Evolutionary conservation across 768 basidiomycete genomes (phyloP), one percentile per base, ranked within the genome.

Genomic region (Hemileccinum impolitum): DNA sequence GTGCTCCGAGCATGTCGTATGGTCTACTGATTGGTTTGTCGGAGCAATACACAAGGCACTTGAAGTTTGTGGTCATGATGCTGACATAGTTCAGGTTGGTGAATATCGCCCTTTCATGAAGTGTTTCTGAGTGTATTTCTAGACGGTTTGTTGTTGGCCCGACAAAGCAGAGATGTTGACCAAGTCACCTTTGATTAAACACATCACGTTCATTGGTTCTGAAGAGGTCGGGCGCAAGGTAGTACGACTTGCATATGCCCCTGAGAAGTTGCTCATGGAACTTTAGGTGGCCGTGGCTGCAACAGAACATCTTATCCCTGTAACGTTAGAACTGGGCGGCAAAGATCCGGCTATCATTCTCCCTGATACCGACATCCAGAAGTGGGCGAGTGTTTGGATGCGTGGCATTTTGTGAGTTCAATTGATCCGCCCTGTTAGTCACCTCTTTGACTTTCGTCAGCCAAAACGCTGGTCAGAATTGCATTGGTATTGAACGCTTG

Each of bases 381-480:
- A 80, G 64, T 94, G 88, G 79, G 73, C 81, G 14, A 85, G 87
- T 52, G 67, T 88, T 10, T 90, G 87, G 81, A 85, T 96, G 83
- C 84, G 94, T 42, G 95, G 90, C 35, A 80, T 90, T 47, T 97
- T 90, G 93, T 95, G 69, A 65, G 90, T 75, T 52, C 3, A n/a
- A 14, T 28, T 38, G 47, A 14, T 47, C 39, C 43, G n/a, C 9
- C 30, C 13, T 3, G 3, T 47, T 25, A 21, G 39, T 41, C 19
- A 5, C 18, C 39, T n/a, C 49, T 36, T 48, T 47, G 30, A 38
- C 32, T 36, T 15, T 40, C 14, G 19, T 23, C 61, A 94, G 92
- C 75, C 93, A 94, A 74, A 91, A 92, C 51, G 80, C 81, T 43
- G 94, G 94, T 18, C 95, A 97, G 71, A 97, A 97, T 60, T 99